phyloP scores from a whole-genome alignment of 768 basidiomycete species.

The Suillus luteus region DNA sequence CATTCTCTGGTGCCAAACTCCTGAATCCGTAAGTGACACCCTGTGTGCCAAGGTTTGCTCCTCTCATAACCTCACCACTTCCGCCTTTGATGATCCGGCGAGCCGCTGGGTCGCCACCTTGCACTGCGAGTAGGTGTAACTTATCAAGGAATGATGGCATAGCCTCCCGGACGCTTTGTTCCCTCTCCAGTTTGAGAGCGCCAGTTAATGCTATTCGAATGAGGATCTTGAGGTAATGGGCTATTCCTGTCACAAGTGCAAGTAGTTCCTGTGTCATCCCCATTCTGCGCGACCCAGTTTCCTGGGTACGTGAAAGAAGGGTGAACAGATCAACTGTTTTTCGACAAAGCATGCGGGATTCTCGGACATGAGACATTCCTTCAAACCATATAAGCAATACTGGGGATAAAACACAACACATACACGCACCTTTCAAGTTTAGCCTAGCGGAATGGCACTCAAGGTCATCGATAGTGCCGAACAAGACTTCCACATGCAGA shows the following conservation, averaged over 20 bases:
- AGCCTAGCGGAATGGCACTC: slow-evolving; percentile 83
- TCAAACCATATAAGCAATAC: slow-evolving; percentile 19
- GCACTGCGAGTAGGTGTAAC: slow-evolving; percentile 86
- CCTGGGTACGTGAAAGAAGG: slow-evolving; percentile 91
- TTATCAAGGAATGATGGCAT: slow-evolving; percentile 92
- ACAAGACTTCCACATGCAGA: slow-evolving; percentile 95
- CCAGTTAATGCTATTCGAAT: slow-evolving; percentile 97
- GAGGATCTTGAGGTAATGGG: slow-evolving; percentile 98
- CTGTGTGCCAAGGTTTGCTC: slow-evolving; percentile 74
- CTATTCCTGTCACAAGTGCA: slow-evolving; percentile 96
- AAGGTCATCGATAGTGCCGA: slow-evolving; percentile 95
- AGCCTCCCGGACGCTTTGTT: slow-evolving; percentile 78
- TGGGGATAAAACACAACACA: slow-evolving; percentile 3
- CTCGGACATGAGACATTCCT: slow-evolving; percentile 98
- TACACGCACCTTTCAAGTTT: slow-evolving; percentile 76
- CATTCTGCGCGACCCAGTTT: slow-evolving; percentile 86
- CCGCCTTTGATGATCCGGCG: slow-evolving; percentile 75
- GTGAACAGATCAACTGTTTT: slow-evolving; percentile 99
- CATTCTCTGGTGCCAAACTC: slow-evolving; percentile 87
- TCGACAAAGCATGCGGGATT: slow-evolving; percentile 97
- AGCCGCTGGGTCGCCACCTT: slow-evolving; percentile 79
- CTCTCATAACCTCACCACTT: slow-evolving; percentile 58
- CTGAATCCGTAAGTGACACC: slow-evolving; percentile 92
- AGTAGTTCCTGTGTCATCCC: slow-evolving; percentile 97
- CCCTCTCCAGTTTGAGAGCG: slow-evolving; percentile 92